Conservation (phyloP, 192 early-diverging fungal species). For the Coemansia sp. region DNA sequence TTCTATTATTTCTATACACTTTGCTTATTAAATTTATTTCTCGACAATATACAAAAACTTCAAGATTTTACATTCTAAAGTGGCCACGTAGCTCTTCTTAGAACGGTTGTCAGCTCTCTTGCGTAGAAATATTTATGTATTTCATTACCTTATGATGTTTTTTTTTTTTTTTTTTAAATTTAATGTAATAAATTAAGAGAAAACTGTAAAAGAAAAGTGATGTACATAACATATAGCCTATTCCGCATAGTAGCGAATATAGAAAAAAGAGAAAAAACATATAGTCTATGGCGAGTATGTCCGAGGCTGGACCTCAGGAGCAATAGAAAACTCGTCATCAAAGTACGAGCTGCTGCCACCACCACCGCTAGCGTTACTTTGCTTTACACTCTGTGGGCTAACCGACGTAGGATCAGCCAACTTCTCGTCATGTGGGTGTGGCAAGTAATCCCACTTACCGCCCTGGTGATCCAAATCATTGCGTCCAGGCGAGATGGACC, state of each 20-base stretch:
- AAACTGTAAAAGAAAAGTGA: neutral
- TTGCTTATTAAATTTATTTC: too few species aligned
- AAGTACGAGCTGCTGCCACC: slow-evolving; percentile 5
- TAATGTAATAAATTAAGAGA: neutral
- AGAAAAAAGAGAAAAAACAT: neutral
- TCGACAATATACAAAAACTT: too few species aligned
- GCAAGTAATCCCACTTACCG: neutral
- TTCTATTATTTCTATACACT: too few species aligned
- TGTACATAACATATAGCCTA: neutral
- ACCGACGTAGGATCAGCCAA: neutral
- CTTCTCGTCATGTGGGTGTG: neutral
- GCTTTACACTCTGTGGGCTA: neutral
- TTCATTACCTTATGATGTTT: too few species aligned
- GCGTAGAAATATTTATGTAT: too few species aligned
- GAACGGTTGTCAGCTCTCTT: too few species aligned
- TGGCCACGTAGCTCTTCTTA: too few species aligned
- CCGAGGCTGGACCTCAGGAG: slow-evolving; percentile 2
- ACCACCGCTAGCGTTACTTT: neutral
- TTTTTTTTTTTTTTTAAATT: too few species aligned
- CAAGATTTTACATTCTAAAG: too few species aligned
- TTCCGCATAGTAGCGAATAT: neutral
- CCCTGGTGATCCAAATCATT: neutral
- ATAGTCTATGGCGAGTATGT: slow-evolving; percentile 1
- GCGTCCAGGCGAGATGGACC: neutral
- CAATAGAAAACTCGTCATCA: slow-evolving; percentile 8